Conservation (phyloP, 345 rosid genomes). For the Conringia planisiliqua region DNA sequence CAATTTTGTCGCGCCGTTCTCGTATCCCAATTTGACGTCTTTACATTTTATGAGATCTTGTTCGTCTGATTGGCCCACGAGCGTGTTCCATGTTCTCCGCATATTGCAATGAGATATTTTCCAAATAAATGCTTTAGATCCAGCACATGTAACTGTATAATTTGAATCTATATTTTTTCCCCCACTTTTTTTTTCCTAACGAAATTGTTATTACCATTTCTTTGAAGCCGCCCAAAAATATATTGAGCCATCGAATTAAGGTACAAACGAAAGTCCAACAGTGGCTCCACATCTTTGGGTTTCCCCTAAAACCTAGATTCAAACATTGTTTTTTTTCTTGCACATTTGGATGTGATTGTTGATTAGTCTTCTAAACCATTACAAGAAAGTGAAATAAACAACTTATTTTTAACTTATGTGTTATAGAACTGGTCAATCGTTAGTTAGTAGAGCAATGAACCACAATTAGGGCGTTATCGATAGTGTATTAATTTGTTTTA, state of each 20-base stretch:
- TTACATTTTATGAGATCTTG: constrained; percentile 5
- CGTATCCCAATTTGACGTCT: not conserved
- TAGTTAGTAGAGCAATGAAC: not conserved
- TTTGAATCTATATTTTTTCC: not conserved
- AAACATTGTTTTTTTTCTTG: not conserved
- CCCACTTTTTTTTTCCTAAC: not conserved
- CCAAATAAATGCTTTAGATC: not conserved
- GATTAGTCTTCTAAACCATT: not conserved
- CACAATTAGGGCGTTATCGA: not conserved
- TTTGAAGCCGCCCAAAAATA: not conserved
- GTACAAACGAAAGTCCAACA: not conserved
- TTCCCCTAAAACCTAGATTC: not conserved
- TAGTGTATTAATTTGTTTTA: too few species aligned
- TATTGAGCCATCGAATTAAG: not conserved
- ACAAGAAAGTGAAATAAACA: not conserved
- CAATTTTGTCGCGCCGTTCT: not conserved
- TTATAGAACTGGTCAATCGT: not conserved
- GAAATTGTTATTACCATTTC: not conserved
- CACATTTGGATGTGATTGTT: not conserved
- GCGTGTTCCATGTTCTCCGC: constrained; percentile 21
- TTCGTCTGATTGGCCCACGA: constrained; percentile 19
- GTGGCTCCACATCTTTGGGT: not conserved
- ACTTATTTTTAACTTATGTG: not conserved
- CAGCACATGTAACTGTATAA: not conserved
- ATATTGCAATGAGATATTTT: not conserved